Percentiles rank a stretch among this genome's conserved stretches.
Evolutionary conservation across 495 filamentous ascomycete species (phyloP).

Genomic region (Lepidopterella palustris): DNA sequence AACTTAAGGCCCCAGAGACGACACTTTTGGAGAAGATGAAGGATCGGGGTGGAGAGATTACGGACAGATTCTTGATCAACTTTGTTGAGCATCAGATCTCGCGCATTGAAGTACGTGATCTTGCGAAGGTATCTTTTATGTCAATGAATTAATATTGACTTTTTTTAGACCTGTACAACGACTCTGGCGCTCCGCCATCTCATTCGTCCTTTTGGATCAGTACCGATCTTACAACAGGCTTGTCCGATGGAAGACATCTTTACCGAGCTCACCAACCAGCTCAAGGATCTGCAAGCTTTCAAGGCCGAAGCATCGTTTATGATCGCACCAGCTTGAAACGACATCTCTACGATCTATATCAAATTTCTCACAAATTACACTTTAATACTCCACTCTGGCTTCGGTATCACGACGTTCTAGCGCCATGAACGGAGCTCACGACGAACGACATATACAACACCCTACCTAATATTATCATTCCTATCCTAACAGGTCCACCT

Average conservation of each 20-base stretch:
- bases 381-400: neutral
- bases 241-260: conserved; percentile 40
- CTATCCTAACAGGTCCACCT: neutral
- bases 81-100: conserved; percentile 92
- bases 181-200: conserved; percentile 40
- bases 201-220: conserved; percentile 35
- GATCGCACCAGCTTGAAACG: conserved; percentile 22
- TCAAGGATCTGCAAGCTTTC: conserved; percentile 33
- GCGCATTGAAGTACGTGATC: conserved; percentile 75
- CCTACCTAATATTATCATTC: neutral
- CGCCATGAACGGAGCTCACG: neutral
- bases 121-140: too few species aligned
- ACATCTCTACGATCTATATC: neutral
- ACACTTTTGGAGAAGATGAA: conserved; percentile 78
- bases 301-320: conserved; percentile 25
- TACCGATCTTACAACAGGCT: conserved; percentile 33
- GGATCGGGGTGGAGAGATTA: conserved; percentile 74
- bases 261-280: conserved; percentile 27
- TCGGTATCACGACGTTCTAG: neutral
- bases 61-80: conserved; percentile 75
- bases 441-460: neutral
- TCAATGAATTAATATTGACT: conserved; percentile 5
- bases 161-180: conserved; percentile 36
- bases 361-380: neutral
- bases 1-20: conserved; percentile 66